A percentile compares a stretch with the other conserved stretches of the same genome.
Conservation (phyloP, 768 basidiomycete genomes). For the Kwoniella sp. region DNA sequence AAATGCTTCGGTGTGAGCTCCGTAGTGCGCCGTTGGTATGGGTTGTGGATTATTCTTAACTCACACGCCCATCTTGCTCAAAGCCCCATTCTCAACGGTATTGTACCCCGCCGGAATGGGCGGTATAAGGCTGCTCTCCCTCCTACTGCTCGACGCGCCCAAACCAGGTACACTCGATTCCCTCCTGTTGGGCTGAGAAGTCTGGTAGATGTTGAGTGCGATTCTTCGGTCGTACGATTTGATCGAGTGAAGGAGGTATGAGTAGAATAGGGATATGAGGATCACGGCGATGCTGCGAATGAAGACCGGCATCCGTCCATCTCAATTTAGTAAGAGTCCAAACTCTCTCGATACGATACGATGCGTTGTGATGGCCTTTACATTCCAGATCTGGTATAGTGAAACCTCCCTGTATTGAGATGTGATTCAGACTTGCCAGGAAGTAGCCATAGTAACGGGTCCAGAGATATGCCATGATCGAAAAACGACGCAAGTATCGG, state of each 20-base stretch:
- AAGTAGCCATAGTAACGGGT: slow-evolving; percentile 47
- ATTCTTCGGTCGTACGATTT: slow-evolving; percentile 35
- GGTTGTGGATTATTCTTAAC: no score
- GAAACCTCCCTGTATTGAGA: no score
- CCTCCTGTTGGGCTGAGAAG: slow-evolving; percentile 14
- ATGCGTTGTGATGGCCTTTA: no score
- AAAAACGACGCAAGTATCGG: slow-evolving; percentile 52
- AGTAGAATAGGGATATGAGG: slow-evolving; percentile 46
- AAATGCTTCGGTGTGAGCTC: no score
- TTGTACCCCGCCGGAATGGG: slow-evolving; percentile 30
- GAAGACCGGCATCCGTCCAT: no score
- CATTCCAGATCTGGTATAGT: no score
- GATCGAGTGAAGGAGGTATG: slow-evolving; percentile 39
- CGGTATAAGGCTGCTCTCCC: slow-evolving; percentile 33
- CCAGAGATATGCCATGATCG: slow-evolving; percentile 50
- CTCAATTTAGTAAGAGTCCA: no score
- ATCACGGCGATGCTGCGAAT: slow-evolving; percentile 36
- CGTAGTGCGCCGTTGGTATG: no score
- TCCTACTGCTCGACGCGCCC: slow-evolving; percentile 13
- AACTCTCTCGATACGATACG: no score
- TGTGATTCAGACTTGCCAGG: slow-evolving; percentile 43
- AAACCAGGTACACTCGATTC: slow-evolving; percentile 6
- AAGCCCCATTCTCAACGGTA: slow-evolving; percentile 9
- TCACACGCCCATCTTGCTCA: slow-evolving; percentile 25
- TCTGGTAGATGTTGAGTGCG: slow-evolving; percentile 35